Conservation (phyloP, 139 green algal genomes). For the Chlorella sorokiniana region DNA sequence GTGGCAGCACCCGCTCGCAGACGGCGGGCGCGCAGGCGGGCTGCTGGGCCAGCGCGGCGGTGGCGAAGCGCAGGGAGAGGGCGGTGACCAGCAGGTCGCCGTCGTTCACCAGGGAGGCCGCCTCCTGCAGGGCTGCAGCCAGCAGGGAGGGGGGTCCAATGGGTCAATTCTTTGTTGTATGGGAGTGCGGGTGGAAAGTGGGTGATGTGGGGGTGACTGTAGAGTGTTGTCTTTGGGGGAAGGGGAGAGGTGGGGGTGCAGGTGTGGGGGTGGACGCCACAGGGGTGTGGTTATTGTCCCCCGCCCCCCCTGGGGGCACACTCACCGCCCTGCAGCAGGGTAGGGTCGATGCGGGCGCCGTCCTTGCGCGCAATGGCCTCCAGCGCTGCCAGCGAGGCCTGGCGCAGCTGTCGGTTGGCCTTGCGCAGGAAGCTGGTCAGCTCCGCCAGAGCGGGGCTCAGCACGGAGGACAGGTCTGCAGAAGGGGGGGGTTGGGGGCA, state of each 20-base stretch:
- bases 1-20: slow-evolving; percentile 49
- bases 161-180: not conserved
- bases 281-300: not conserved
- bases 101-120: slow-evolving; percentile 68
- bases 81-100: slow-evolving; percentile 81
- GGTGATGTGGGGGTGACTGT: not conserved
- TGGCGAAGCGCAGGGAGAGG: slow-evolving; percentile 68
- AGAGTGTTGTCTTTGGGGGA: too few species aligned
- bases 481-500: not conserved
- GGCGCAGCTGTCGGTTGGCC: slow-evolving; percentile 82
- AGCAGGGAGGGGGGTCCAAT: not conserved
- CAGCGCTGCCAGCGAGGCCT: slow-evolving; percentile 73
- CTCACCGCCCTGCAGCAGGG: slow-evolving; percentile 3
- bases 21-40: slow-evolving; percentile 35
- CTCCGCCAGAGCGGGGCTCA: slow-evolving; percentile 60
- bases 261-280: too few species aligned
- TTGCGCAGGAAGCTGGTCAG: slow-evolving; percentile 94
- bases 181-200: not conserved
- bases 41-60: slow-evolving; percentile 61
- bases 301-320: not conserved
- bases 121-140: slow-evolving; percentile 52
- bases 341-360: slow-evolving; percentile 35
- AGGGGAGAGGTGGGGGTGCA: too few species aligned
- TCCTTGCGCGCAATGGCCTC: slow-evolving; percentile 57
- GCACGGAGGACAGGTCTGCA: slow-evolving; percentile 36